These are phyloP conservation scores for Penstemon eatonii DNA, from an alignment of 257 asterid species.

Conservation along the genomic window DNA sequence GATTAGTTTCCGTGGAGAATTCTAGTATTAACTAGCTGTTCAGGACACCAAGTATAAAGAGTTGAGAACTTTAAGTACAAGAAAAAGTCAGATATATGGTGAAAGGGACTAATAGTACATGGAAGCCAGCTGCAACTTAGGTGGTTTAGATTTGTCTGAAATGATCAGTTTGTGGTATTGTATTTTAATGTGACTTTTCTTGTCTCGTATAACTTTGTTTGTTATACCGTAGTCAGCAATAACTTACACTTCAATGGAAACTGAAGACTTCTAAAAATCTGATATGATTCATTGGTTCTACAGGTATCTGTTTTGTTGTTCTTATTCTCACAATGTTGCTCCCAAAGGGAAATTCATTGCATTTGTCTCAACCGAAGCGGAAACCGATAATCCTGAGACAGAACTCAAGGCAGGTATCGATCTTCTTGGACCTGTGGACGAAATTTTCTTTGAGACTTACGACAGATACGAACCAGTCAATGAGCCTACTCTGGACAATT, in stretches of 20 bases:
- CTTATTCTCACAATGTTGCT: constrained; percentile 96
- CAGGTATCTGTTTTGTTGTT: constrained; percentile 96
- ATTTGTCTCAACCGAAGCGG: constrained; percentile 93
- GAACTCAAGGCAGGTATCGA: constrained; percentile 88
- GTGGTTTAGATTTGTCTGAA: neutral
- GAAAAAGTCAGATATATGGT: neutral
- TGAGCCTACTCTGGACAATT: constrained; percentile 80
- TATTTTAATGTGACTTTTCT: neutral
- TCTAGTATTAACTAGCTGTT: neutral
- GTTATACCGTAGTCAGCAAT: neutral
- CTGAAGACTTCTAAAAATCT: constrained; percentile 17
- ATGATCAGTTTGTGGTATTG: neutral
- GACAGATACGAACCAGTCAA: constrained; percentile 91
- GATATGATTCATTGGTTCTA: constrained; percentile 26
- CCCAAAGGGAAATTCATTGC: constrained; percentile 96
- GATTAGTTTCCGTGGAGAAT: neutral
- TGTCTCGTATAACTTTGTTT: neutral
- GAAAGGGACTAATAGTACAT: neutral
- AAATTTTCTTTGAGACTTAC: constrained; percentile 82
- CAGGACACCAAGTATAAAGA: neutral
- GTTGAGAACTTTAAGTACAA: neutral
- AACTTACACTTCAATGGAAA: neutral
- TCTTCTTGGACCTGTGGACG: constrained; percentile 96
- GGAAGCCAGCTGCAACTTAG: neutral
- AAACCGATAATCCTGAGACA: constrained; percentile 81